Evolutionary conservation across 1,139 yeast species (phyloP).

Genomic region (Yamadazyma dushanensis): DNA sequence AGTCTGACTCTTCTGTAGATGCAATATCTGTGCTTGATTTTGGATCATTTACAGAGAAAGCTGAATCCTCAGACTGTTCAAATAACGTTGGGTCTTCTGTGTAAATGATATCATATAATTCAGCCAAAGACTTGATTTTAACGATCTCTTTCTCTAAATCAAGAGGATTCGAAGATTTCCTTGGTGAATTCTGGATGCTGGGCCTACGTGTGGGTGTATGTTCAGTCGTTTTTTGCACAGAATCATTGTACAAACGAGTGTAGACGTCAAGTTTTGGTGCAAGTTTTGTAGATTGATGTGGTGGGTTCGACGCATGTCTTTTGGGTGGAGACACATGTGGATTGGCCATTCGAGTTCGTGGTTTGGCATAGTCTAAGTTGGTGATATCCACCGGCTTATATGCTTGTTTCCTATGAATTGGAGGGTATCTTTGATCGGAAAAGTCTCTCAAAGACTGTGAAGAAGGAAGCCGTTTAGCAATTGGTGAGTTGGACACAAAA

Average conservation of each 20-base stretch:
- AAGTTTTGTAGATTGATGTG: background rate
- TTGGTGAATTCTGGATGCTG: background rate
- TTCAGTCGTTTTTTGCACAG: conserved; percentile 6
- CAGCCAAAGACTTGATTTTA: conserved; percentile 20
- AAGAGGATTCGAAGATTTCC: conserved; percentile 9
- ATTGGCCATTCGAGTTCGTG: conserved; percentile 1
- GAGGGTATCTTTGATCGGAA: conserved; percentile 3
- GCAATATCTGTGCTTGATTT: conserved; percentile 6
- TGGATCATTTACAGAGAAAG: conserved; percentile 7
- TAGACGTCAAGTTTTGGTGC: conserved; percentile 13
- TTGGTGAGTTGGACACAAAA: conserved; percentile 5
- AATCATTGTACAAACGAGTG: conserved; percentile 16
- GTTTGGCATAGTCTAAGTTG: conserved; percentile 9
- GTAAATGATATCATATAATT: conserved; percentile 22
- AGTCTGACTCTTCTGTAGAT: background rate
- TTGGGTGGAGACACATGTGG: conserved; percentile 11
- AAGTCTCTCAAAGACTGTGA: conserved; percentile 3
- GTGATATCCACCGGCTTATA: conserved; percentile 15
- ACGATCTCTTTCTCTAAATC: conserved; percentile 9
- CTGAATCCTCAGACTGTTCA: conserved; percentile 11
- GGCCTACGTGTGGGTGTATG: background rate
- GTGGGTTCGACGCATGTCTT: conserved; percentile 11
- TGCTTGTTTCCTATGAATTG: background rate
- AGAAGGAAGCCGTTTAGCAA: conserved; percentile 1
- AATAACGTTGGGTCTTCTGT: conserved; percentile 25